Evolutionary conservation across 2,329 filamentous ascomycete species (phyloP).

Genomic region (Kalaharituber pfeilii): DNA sequence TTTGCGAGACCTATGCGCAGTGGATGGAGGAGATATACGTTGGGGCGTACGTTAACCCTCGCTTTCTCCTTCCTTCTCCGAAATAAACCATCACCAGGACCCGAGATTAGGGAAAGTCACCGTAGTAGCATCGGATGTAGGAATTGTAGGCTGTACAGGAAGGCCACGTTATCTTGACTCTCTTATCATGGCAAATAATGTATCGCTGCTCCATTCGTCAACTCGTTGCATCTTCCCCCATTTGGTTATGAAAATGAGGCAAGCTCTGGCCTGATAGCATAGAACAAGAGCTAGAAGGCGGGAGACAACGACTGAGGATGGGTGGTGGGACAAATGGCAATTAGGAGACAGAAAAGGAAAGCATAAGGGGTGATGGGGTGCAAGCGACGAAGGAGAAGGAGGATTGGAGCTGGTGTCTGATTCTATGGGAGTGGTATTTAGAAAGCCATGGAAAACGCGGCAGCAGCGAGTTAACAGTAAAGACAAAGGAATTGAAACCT

Average conservation of each 20-base stretch:
- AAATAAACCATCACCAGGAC: too few relatives aligned
- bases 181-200: neutral
- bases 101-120: neutral
- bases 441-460: too few relatives aligned
- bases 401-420: neutral
- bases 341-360: neutral
- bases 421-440: neutral
- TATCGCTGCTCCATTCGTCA: neutral
- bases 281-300: neutral
- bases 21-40: neutral
- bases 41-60: neutral
- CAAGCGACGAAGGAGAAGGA: too few relatives aligned
- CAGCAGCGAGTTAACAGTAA: too few relatives aligned
- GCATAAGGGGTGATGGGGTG: neutral
- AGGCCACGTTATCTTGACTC: neutral
- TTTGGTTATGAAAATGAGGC: neutral
- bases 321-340: neutral
- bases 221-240: neutral
- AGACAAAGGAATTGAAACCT: too few relatives aligned
- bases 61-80: neutral
- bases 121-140: neutral
- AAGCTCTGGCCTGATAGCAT: neutral
- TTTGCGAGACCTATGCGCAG: neutral
- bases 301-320: neutral
- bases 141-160: too few relatives aligned